Base-by-base conservation (phyloP, 2,329 filamentous ascomycete genomes). In the Fusarium brachygibbosum region DNA sequence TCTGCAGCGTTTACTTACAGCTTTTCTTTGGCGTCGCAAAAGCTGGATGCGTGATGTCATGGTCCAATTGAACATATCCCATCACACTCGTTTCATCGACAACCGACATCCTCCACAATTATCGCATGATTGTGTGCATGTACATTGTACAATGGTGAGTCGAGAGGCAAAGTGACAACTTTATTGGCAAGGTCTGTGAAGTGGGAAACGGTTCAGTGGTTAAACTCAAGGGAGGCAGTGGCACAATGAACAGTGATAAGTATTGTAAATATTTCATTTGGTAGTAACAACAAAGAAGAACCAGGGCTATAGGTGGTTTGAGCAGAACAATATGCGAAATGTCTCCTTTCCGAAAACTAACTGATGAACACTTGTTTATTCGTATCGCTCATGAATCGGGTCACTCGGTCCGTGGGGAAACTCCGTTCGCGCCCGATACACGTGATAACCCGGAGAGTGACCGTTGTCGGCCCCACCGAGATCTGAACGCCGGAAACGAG, bases 371-470 rank as follows among this genome's bases (percentile, higher is more conserved):
- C 35, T 28, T 34, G 25, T 29, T 32, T 40, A 29, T 21, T 35
- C 14, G 13, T 23, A 17, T 34, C 41, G 29, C 49, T 58, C 25
- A 17, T 19, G 21, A 21, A 38, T 28, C 32, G n/a, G 21, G 12
- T 1, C 17, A 38, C 25, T 38, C 11, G 29, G 11, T 25, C 29
- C 14, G 49, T 70, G 63, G 67, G 67, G 58, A 53, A 35, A 63
- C 59, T 52, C 58, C 66, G 56, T 4, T 25, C 23, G 52, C 38
- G 31, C 49, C 35, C 61, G 49, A 42, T 58, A 21, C 66, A 69
- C 66, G 66, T 69, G 66, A 69, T 44, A 38, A 69, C 60, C 65
- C 55, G 65, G 60, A 57, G 56, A 54, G 51, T 56, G 55, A 69
- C 57, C 61, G 57, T 38, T 38, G n/a, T 14, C 67, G 67, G 67